phyloP scores from a whole-genome alignment of 805 yeast genomes.

The Metschnikowia baotianmanensis region DNA sequence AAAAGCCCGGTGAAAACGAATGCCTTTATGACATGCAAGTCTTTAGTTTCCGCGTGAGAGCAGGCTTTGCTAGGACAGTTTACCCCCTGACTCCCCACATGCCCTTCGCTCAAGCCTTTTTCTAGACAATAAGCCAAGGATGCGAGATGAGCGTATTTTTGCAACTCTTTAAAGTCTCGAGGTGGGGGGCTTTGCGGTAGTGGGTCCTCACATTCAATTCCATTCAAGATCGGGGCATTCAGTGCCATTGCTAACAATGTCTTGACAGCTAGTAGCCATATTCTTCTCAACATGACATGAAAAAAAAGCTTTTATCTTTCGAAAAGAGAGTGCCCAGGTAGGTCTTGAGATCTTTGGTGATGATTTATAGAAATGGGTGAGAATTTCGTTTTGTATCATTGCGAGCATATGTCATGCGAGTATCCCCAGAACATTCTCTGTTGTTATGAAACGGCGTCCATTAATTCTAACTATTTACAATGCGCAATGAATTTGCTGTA shows the following conservation, averaged over 20 bases:
- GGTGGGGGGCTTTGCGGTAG: slow-evolving; percentile 1
- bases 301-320: no score
- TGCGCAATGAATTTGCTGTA: no score
- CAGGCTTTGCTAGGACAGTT: slow-evolving; percentile 30
- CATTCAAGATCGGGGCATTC: neutral
- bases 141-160: slow-evolving; percentile 33
- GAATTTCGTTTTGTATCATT: slow-evolving; percentile 1
- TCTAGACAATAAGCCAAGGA: slow-evolving; percentile 39
- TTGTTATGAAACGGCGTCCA: neutral
- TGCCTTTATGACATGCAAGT: slow-evolving; percentile 37
- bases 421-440: no score
- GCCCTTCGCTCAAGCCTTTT: slow-evolving; percentile 27
- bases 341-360: no score
- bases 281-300: neutral
- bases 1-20: slow-evolving; percentile 43
- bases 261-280: slow-evolving; percentile 6
- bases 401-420: neutral
- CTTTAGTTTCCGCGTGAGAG: slow-evolving; percentile 15
- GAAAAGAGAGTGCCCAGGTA: no score
- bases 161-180: slow-evolving; percentile 24
- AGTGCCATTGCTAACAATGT: neutral
- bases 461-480: neutral
- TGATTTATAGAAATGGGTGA: no score
- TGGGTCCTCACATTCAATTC: neutral
- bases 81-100: slow-evolving; percentile 20